phyloP scores from a whole-genome alignment of 192 early-diverging fungal species.

The Podila epigama region DNA sequence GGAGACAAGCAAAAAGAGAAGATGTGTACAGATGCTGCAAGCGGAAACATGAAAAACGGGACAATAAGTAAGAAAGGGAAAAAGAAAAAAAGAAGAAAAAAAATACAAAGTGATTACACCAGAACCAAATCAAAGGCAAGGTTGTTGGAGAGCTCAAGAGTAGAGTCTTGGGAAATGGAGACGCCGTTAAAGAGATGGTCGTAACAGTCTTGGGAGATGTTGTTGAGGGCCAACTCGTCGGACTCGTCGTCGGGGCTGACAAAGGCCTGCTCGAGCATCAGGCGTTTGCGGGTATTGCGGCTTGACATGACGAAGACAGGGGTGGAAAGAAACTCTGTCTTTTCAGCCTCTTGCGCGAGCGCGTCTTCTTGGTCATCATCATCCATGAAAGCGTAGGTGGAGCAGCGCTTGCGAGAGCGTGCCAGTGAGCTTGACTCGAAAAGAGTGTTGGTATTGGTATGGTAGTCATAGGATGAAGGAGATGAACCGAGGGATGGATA shows the following conservation, averaged over 20 bases:
- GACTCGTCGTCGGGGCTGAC: constrained; percentile 35
- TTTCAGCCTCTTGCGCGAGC: constrained; percentile 8
- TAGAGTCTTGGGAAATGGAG: constrained; percentile 7
- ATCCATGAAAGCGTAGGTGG: constrained; percentile 32
- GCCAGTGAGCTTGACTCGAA: too few relatives aligned
- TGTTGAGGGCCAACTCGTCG: too few relatives aligned
- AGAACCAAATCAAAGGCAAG: constrained; percentile 40
- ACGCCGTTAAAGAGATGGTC: constrained; percentile 32
- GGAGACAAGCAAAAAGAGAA: constrained; percentile 1
- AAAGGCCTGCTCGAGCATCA: constrained; percentile 49
- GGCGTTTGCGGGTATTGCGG: constrained; percentile 43
- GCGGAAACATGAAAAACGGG: background rate
- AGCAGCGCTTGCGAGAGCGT: constrained; percentile 18
- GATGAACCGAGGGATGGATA: constrained; percentile 5
- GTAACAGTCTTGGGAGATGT: constrained; percentile 16
- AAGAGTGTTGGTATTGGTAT: background rate
- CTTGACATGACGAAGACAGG: constrained; percentile 48
- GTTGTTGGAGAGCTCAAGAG: constrained; percentile 19
- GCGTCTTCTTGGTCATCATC: constrained; percentile 22
- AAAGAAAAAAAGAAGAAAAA: background rate
- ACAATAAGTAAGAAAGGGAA: background rate
- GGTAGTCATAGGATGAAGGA: background rate
- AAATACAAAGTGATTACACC: constrained; percentile 4
- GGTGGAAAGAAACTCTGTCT: constrained; percentile 4
- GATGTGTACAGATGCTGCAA: constrained; percentile 1